Base-by-base conservation (phyloP, 2,329 filamentous ascomycete species). In the Rachicladosporium sp. region DNA sequence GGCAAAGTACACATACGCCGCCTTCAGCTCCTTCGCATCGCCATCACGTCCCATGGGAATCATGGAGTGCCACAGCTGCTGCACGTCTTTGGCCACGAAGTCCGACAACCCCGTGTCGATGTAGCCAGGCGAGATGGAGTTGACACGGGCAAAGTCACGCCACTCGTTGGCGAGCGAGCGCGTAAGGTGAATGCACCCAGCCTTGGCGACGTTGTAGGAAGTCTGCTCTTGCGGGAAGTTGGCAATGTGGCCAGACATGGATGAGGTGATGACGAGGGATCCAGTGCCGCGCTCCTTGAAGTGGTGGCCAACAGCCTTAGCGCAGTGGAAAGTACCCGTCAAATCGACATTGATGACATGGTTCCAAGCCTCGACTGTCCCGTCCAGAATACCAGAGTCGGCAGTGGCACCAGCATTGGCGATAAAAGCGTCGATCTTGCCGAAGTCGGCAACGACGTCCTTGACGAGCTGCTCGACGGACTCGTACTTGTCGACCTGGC, bases 331-430 rank as follows among this genome's bases (percentile, higher is more conserved):
- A 21, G 73, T 78, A 9, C 87, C 88, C n/a, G 78, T 91, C 50
- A 93, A 71, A 62, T 95, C 93, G 54, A 89, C 80, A 52, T 82
- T 74, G 61, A 93, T 71, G 68, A 93, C 84, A 60, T 78, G 74
- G 57, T 87, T 77, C 57, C 77, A 76, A 56, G 85, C 82, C 55
- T 80, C 70, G 13, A 82, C 76, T 15, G 75, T 73, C 56, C 76
- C 76, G 46, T 85, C 80, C 36, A 84, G 67, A 54, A 84, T 70
- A 42, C 80, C 80, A 40, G 65, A 66, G 63, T 80, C 71, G 49
- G 80, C 79, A 4, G 81, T 83, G 45, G 76, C 73, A 41, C 81
- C 81, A 12, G 81, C 80, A 60, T 81, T 81, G 61, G 76, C 76
- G 48, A 80, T 72, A 62, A 80, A 78, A 51, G 70, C 72, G 53